Conservation (phyloP, 2,329 filamentous ascomycete species). For the Exophiala dermatitidis region DNA sequence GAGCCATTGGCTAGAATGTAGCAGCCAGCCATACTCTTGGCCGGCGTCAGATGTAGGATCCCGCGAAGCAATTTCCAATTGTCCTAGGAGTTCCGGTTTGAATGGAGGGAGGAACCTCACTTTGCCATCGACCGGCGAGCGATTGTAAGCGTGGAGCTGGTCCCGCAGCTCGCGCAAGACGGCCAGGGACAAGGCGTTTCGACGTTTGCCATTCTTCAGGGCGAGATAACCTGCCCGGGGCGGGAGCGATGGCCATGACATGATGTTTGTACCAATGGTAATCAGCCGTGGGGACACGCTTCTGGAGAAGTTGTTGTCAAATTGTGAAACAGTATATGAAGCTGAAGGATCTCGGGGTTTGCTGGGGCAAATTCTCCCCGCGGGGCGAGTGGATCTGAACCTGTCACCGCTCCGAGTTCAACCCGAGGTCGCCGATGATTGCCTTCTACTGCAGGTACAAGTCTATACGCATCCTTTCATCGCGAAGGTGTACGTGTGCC, state of each 20-base stretch:
- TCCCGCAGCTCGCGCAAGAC: constrained; percentile 21
- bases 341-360: too few relatives aligned
- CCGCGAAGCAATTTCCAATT: constrained; percentile 19
- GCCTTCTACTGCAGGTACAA: too few relatives aligned
- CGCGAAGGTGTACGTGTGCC: too few relatives aligned
- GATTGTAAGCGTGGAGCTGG: constrained; percentile 24
- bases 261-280: background rate
- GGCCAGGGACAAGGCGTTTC: constrained; percentile 25
- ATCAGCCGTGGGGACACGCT: background rate
- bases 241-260: constrained; percentile 23
- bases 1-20: constrained; percentile 21
- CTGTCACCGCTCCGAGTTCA: too few relatives aligned
- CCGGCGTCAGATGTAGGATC: constrained; percentile 7
- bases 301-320: background rate
- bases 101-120: constrained; percentile 24
- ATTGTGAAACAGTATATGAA: too few relatives aligned
- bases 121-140: constrained; percentile 21
- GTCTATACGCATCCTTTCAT: too few relatives aligned
- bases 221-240: constrained; percentile 22
- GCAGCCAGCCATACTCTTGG: constrained; percentile 24
- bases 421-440: too few relatives aligned
- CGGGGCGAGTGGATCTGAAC: too few relatives aligned
- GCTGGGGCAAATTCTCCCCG: too few relatives aligned
- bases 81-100: constrained; percentile 19
- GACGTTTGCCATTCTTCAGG: constrained; percentile 18